phyloP scores from a whole-genome alignment of 306 rosid species.

The Dryas octopetala region DNA sequence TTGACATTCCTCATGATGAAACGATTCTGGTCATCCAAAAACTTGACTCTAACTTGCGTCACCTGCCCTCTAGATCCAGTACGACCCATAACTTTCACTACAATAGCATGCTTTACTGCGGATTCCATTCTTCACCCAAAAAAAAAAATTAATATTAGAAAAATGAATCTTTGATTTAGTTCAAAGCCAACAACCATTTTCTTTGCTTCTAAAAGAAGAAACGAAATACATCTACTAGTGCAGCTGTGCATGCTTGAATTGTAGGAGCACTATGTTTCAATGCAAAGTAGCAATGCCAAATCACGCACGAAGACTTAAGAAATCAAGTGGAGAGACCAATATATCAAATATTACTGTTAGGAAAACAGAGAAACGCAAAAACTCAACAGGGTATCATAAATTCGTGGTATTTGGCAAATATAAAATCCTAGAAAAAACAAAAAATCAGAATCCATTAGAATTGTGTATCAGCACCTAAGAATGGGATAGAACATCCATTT shows the following conservation, averaged over 20 bases:
- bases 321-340: too few relatives aligned
- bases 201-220: background rate
- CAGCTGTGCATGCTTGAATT: background rate
- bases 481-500: too few relatives aligned
- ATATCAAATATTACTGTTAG: too few relatives aligned
- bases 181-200: background rate
- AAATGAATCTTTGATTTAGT: background rate
- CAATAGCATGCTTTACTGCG: slow-evolving; percentile 40
- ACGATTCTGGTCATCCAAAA: slow-evolving; percentile 49
- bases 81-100: slow-evolving; percentile 50
- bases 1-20: slow-evolving; percentile 54
- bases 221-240: background rate
- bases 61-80: slow-evolving; percentile 55
- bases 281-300: too few relatives aligned
- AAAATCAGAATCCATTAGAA: background rate
- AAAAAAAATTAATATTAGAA: background rate
- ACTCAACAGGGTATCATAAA: too few relatives aligned
- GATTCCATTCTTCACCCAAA: slow-evolving; percentile 41
- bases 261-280: too few relatives aligned
- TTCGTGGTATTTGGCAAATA: background rate
- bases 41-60: slow-evolving; percentile 55
- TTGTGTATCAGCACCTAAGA: background rate
- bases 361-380: too few relatives aligned
- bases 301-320: too few relatives aligned
- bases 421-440: background rate